Evolutionary conservation across 2,329 filamentous ascomycete genomes (phyloP).

Genomic region (Gremmenia infestans): DNA sequence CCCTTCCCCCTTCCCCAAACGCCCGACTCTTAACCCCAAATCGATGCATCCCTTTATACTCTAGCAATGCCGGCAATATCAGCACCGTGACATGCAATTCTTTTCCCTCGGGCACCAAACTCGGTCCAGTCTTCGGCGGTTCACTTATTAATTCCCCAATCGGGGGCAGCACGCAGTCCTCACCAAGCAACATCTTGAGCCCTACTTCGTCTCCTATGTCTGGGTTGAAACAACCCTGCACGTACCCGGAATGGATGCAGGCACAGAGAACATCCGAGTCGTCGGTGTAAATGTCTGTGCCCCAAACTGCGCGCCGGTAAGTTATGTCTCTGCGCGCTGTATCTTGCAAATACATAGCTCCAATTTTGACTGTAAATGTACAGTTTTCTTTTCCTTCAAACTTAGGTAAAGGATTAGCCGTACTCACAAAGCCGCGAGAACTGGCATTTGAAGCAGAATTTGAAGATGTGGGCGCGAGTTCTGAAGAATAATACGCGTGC

Average conservation of each 20-base stretch:
- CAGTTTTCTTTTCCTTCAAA: conserved; percentile 74
- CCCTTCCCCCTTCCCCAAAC: conserved; percentile 56
- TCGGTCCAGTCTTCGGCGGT: conserved; percentile 56
- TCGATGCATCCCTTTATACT: conserved; percentile 69
- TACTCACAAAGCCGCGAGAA: conserved; percentile 24
- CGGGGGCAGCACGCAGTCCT: conserved; percentile 13
- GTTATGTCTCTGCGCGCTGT: conserved; percentile 79
- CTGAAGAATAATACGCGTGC: conserved; percentile 73
- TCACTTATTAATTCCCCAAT: conserved; percentile 41
- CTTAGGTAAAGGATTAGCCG: conserved; percentile 52
- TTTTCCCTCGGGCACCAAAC: conserved; percentile 59
- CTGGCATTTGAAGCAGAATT: not conserved
- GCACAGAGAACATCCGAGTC: conserved; percentile 92
- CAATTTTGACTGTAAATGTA: conserved; percentile 82
- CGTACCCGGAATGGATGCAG: conserved; percentile 89
- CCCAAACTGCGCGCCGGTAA: conserved; percentile 76
- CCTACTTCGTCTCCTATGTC: conserved; percentile 36
- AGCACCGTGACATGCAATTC: conserved; percentile 86
- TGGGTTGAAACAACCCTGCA: conserved; percentile 66
- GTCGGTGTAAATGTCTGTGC: conserved; percentile 90
- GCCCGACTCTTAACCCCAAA: conserved; percentile 79
- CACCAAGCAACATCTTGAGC: conserved; percentile 64
- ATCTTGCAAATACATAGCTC: conserved; percentile 68
- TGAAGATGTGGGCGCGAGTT: conserved; percentile 49
- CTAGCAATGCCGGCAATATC: conserved; percentile 72